These are phyloP conservation scores for Colletotrichum cordylinicola DNA, from an alignment of 2,329 filamentous ascomycete species.

Conservation along the genomic window DNA sequence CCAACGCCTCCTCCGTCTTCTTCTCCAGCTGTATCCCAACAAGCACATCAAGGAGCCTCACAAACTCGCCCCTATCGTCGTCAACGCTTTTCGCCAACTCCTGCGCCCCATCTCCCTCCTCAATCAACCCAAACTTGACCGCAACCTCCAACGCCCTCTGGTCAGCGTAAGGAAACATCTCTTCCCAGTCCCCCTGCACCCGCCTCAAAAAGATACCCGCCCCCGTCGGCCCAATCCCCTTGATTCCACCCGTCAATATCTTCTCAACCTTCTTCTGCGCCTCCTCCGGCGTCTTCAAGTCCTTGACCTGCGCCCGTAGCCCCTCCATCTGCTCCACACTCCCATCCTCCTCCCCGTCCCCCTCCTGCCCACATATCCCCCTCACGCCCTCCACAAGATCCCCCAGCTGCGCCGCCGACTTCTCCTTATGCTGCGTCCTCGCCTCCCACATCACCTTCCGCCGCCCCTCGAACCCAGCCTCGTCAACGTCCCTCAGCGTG, in stretches of 20 bases:
- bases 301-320: background rate
- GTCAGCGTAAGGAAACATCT: background rate
- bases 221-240: background rate
- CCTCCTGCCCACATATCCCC: background rate
- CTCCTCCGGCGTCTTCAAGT: background rate
- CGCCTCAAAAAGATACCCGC: background rate
- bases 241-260: background rate
- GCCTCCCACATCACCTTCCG: slow-evolving; percentile 45
- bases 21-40: slow-evolving; percentile 3
- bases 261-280: background rate
- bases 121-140: background rate
- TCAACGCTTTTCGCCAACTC: background rate
- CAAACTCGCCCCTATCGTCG: background rate
- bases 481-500: slow-evolving; percentile 26
- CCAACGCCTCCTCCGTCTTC: background rate
- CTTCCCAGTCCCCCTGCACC: background rate
- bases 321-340: background rate
- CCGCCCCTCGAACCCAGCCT: slow-evolving; percentile 40
- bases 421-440: slow-evolving; percentile 49
- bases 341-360: background rate
- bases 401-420: slow-evolving; percentile 46
- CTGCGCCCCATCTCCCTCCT: background rate
- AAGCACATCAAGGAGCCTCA: slow-evolving; percentile 1
- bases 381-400: background rate
- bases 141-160: background rate